A percentile compares a stretch with the other conserved stretches of the same genome.
These are phyloP conservation scores for Madurella fahalii DNA, from an alignment of 2,329 filamentous ascomycete genomes.

Conservation along the genomic window DNA sequence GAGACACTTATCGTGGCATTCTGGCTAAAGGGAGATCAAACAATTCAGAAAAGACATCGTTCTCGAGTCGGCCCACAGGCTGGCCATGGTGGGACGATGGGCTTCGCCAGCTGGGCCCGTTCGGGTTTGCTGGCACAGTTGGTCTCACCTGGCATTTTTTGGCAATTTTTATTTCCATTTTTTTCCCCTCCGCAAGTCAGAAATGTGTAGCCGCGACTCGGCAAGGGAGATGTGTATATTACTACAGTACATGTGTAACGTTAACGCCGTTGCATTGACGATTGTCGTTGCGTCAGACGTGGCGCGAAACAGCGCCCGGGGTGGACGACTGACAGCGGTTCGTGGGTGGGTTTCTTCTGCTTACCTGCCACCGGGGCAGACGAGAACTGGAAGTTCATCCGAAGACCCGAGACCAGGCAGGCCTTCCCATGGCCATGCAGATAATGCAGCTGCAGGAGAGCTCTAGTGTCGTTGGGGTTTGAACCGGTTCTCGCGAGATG, in stretches of 20 bases:
- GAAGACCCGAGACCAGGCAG: constrained; percentile 22
- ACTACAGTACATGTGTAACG: neutral
- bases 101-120: neutral
- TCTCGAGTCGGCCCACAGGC: constrained; percentile 19
- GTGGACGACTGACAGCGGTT: neutral
- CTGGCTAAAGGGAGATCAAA: constrained; percentile 42
- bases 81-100: constrained; percentile 5
- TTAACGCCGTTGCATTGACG: neutral
- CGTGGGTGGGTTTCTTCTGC: neutral
- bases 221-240: no score
- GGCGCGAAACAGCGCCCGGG: neutral
- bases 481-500: neutral
- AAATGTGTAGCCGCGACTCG: no score
- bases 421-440: constrained; percentile 5
- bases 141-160: no score
- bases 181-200: no score
- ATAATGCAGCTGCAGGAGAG: constrained; percentile 12
- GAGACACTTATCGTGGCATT: constrained; percentile 27
- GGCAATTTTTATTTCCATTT: no score
- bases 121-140: no score
- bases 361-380: neutral
- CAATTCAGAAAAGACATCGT: constrained; percentile 14
- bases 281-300: neutral
- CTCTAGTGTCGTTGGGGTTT: neutral
- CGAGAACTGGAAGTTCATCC: constrained; percentile 12